phyloP scores from a whole-genome alignment of 2,329 filamentous ascomycete genomes.

The Pleomassaria siparia region DNA sequence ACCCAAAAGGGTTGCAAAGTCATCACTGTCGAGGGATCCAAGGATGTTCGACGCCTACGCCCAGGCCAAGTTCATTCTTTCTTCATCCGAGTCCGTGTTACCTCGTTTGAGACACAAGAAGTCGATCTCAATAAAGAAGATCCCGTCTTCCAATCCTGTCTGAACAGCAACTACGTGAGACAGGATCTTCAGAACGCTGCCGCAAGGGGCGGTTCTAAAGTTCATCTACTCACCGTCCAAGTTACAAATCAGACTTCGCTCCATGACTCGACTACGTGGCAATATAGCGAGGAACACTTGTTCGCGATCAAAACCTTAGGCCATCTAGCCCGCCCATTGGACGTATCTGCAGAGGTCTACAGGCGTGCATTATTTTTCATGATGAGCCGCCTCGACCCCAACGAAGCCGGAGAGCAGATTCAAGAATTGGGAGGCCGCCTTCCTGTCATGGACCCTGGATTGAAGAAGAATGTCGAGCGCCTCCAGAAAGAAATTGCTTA shows the following conservation, averaged over 20 bases:
- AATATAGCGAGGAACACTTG: slow-evolving; percentile 26
- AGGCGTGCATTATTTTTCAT: slow-evolving; percentile 25
- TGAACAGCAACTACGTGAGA: slow-evolving; percentile 21
- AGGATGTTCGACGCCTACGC: slow-evolving; percentile 19
- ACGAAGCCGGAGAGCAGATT: slow-evolving; percentile 12
- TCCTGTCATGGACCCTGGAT: background rate
- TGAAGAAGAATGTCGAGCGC: slow-evolving; percentile 11
- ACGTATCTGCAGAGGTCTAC: slow-evolving; percentile 21
- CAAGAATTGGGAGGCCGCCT: slow-evolving; percentile 3
- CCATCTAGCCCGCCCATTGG: slow-evolving; percentile 18
- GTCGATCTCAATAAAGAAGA: slow-evolving; percentile 21
- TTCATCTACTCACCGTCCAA: slow-evolving; percentile 29
- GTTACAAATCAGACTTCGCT: slow-evolving; percentile 24
- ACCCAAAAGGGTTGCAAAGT: slow-evolving; percentile 28
- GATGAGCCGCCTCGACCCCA: slow-evolving; percentile 11
- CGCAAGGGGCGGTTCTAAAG: slow-evolving; percentile 20
- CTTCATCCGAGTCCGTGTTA: slow-evolving; percentile 23
- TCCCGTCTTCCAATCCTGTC: slow-evolving; percentile 23
- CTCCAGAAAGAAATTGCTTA: slow-evolving; percentile 22
- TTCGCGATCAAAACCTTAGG: slow-evolving; percentile 25
- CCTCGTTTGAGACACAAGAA: slow-evolving; percentile 14
- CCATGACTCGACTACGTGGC: slow-evolving; percentile 22
- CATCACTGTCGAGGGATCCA: slow-evolving; percentile 17
- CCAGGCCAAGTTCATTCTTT: slow-evolving; percentile 31
- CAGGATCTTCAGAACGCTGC: slow-evolving; percentile 22